Conservation (phyloP, 1,284 basidiomycete genomes). For the Marasmius oreades region DNA sequence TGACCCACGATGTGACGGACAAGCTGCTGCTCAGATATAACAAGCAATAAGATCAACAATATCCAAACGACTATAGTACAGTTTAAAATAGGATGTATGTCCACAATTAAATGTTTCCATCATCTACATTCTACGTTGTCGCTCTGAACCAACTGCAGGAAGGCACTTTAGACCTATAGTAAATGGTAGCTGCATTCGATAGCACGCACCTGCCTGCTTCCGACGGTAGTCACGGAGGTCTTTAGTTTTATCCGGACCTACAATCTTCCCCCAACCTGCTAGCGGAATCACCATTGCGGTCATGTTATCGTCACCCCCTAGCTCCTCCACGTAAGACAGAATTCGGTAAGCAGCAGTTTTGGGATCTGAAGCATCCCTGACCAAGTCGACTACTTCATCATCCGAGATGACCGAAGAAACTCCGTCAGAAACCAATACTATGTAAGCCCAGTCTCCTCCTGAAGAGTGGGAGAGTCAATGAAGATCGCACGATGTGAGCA, state of each 20-base stretch:
- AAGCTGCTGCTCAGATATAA: conserved; percentile 79
- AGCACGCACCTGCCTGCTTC: conserved; percentile 58
- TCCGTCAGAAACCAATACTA: conserved; percentile 86
- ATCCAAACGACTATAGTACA: too few relatives aligned
- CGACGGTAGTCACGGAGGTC: conserved; percentile 79
- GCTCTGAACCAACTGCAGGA: conserved; percentile 58
- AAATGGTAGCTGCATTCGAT: conserved; percentile 2
- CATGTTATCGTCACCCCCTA: conserved; percentile 90
- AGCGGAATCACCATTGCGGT: conserved; percentile 93
- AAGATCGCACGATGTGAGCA: not conserved
- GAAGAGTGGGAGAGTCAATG: conserved; percentile 7
- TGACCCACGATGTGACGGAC: conserved; percentile 85
- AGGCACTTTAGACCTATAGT: conserved; percentile 6
- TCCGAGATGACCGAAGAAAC: conserved; percentile 89
- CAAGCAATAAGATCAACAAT: too few relatives aligned
- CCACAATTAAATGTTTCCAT: too few relatives aligned
- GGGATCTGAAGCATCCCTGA: conserved; percentile 69
- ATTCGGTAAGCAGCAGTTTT: conserved; percentile 81
- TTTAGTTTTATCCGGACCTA: conserved; percentile 78
- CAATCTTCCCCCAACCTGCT: conserved; percentile 84
- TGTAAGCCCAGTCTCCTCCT: conserved; percentile 78
- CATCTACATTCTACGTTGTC: conserved; percentile 66
- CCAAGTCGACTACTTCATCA: conserved; percentile 92
- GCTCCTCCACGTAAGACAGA: conserved; percentile 84
- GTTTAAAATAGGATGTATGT: too few relatives aligned